Evolutionary conservation across 2,329 filamentous ascomycete species (phyloP).

Genomic region (Catunica adiposa): DNA sequence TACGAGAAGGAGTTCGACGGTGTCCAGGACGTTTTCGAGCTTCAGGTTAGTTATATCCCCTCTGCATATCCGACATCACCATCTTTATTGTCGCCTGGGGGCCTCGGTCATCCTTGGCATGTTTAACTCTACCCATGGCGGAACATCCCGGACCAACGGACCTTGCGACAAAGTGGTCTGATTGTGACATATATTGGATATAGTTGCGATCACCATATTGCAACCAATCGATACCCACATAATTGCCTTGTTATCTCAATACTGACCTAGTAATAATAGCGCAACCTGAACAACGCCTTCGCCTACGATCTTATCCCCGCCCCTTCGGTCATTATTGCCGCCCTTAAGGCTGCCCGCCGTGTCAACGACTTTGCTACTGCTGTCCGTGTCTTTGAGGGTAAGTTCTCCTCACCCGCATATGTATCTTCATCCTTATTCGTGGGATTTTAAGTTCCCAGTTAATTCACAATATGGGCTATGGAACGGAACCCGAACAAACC

Average conservation of each 20-base stretch:
- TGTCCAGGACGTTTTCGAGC: constrained; percentile 98
- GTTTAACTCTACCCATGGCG: background rate
- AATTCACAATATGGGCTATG: background rate
- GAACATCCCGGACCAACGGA: constrained; percentile 9
- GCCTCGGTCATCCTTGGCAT: background rate
- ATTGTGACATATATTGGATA: constrained; percentile 11
- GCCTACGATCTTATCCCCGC: constrained; percentile 99
- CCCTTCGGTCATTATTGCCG: constrained; percentile 74
- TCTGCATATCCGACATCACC: background rate
- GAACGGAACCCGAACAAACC: constrained; percentile 4
- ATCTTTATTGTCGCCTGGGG: background rate
- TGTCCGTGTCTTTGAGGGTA: constrained; percentile 97
- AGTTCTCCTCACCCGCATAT: constrained; percentile 20
- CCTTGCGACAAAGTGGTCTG: constrained; percentile 15
- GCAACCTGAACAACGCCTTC: constrained; percentile 98
- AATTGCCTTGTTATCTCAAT: background rate
- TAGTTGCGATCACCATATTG: background rate
- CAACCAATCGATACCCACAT: too few relatives aligned
- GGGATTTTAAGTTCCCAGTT: background rate
- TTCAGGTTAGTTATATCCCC: constrained; percentile 54
- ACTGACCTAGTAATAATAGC: constrained; percentile 26
- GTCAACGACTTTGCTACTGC: constrained; percentile 98
- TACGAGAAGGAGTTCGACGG: constrained; percentile 96
- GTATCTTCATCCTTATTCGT: background rate
- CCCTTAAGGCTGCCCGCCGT: constrained; percentile 80